Evolutionary conservation across 129 eudicot species (phyloP).

Genomic region (Arctium lappa): DNA sequence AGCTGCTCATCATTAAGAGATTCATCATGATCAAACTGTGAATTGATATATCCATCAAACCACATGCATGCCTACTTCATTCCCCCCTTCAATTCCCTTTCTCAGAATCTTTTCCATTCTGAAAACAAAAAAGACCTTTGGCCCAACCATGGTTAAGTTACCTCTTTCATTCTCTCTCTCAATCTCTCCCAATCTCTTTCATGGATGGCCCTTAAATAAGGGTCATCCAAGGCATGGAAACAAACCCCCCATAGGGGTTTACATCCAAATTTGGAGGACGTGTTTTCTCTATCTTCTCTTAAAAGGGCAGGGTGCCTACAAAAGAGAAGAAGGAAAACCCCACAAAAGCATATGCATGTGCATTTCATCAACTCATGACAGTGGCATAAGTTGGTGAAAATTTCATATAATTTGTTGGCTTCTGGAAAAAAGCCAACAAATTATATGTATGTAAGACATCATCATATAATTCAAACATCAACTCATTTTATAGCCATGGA

Average conservation of each 20-base stretch:
- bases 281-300: constrained; percentile 30
- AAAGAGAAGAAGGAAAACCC: constrained; percentile 43
- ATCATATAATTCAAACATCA: constrained; percentile 16
- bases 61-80: constrained; percentile 11
- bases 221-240: constrained; percentile 39
- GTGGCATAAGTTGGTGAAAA: constrained; percentile 35
- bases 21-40: constrained; percentile 19
- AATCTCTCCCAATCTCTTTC: constrained; percentile 15
- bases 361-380: constrained; percentile 58
- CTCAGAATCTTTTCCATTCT: constrained; percentile 25
- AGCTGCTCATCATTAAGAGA: constrained; percentile 71
- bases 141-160: constrained; percentile 94
- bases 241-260: constrained; percentile 78
- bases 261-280: constrained; percentile 43
- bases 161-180: constrained; percentile 31
- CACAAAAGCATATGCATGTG: constrained; percentile 66
- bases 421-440: constrained; percentile 5
- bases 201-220: constrained; percentile 39
- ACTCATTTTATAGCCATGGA: constrained; percentile 30
- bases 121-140: constrained; percentile 47
- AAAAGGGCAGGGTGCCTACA: constrained; percentile 59
- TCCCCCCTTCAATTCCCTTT: constrained; percentile 12
- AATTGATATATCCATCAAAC: constrained; percentile 15
- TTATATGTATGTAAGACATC: not conserved
- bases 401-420: constrained; percentile 18